Conservation (phyloP, 768 basidiomycete species). For the Neoboletus subvelutipes region DNA sequence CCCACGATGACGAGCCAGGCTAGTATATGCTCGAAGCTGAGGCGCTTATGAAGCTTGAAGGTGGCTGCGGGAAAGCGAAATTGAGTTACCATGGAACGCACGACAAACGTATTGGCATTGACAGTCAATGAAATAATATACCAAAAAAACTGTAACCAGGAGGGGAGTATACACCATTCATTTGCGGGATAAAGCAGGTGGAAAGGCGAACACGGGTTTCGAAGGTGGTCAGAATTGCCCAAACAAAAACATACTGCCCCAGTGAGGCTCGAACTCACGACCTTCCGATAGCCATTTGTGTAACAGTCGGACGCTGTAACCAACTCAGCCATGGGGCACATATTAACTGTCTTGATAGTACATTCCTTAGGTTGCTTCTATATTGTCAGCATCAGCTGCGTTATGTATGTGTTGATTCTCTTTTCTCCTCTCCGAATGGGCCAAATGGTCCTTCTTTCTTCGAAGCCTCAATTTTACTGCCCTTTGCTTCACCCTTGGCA, state of each 20-base stretch:
- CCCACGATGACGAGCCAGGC: background rate
- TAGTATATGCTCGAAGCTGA: background rate
- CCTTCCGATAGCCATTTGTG: slow-evolving; percentile 44
- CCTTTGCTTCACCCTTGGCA: background rate
- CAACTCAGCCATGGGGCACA: slow-evolving; percentile 53
- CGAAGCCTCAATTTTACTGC: background rate
- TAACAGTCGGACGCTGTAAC: slow-evolving; percentile 53
- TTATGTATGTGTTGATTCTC: background rate
- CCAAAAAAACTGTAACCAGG: background rate
- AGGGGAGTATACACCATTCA: no score
- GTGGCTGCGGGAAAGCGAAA: background rate
- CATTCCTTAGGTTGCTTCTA: no score
- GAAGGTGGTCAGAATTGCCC: no score
- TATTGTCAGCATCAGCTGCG: background rate
- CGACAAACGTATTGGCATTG: background rate
- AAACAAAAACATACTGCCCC: slow-evolving; percentile 36
- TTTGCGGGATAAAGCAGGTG: no score
- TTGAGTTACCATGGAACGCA: no score
- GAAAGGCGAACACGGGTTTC: no score
- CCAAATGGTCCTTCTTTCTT: background rate
- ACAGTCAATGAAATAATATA: background rate
- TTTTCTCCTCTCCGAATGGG: background rate
- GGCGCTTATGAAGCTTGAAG: background rate
- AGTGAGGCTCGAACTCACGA: slow-evolving; percentile 55
- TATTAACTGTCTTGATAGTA: rapidly evolving